Evolutionary conservation across 345 rosid species (phyloP).

Genomic region (Trapa bicornis): DNA sequence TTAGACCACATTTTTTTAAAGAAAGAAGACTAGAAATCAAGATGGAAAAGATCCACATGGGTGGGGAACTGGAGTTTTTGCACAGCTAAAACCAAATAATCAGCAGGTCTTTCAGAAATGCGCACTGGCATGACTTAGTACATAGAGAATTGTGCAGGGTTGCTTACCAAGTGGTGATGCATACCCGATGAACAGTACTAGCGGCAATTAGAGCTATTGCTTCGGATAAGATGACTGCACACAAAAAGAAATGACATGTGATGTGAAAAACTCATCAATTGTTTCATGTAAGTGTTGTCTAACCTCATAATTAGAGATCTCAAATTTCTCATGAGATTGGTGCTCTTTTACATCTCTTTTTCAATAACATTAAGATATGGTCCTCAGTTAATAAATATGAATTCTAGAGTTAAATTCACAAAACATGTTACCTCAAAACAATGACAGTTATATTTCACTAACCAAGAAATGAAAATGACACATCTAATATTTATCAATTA

Average conservation of each 20-base stretch:
- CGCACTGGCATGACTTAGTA: too few relatives aligned
- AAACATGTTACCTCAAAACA: too few relatives aligned
- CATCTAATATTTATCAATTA: too few relatives aligned
- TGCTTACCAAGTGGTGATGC: constrained; percentile 74
- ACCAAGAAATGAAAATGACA: not conserved
- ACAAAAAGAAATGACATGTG: not conserved
- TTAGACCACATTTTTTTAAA: too few relatives aligned
- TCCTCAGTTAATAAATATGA: not conserved
- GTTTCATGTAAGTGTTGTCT: not conserved
- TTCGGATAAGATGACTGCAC: constrained; percentile 59
- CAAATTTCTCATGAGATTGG: too few relatives aligned
- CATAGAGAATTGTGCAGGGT: too few relatives aligned
- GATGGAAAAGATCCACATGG: too few relatives aligned
- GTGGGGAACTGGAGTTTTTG: too few relatives aligned
- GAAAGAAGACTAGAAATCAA: too few relatives aligned
- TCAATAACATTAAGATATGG: not conserved
- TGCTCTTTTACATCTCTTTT: not conserved
- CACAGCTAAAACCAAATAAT: too few relatives aligned
- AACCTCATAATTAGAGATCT: not conserved
- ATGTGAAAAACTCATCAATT: not conserved
- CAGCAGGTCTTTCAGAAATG: too few relatives aligned
- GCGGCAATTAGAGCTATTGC: constrained; percentile 63
- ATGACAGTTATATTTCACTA: not conserved
- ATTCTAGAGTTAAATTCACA: too few relatives aligned
- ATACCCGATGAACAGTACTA: constrained; percentile 63